Conservation (phyloP, 228 moss, liverwort and hornwort genomes). For the Sphagnum fallax region DNA sequence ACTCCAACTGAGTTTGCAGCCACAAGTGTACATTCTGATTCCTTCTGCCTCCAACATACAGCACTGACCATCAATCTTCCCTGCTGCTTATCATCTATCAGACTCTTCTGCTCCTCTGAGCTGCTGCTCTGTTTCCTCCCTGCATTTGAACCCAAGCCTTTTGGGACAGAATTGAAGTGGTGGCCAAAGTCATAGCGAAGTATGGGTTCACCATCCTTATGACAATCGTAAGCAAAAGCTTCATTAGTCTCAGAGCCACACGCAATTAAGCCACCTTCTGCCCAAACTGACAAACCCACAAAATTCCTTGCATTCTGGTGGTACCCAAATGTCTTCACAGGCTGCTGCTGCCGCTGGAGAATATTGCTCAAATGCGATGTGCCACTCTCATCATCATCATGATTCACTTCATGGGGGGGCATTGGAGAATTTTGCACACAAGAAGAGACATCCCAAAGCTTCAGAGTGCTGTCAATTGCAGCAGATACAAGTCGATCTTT, state of each 20-base stretch:
- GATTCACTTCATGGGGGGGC: too few relatives aligned
- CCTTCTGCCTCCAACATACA: conserved; percentile 18
- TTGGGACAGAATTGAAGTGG: conserved; percentile 4
- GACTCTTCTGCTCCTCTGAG: neutral
- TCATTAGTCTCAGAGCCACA: conserved; percentile 7
- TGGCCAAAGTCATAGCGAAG: conserved; percentile 34
- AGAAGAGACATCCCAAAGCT: conserved; percentile 5
- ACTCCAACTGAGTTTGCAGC: conserved; percentile 6
- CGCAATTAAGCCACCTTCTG: neutral
- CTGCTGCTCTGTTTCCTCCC: conserved; percentile 1
- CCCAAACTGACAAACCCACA: conserved; percentile 5
- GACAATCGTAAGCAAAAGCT: conserved; percentile 1
- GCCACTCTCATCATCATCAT: neutral
- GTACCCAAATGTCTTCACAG: neutral
- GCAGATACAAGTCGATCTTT: conserved; percentile 2
- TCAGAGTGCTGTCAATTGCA: conserved; percentile 5
- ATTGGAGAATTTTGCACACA: neutral
- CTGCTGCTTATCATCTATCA: neutral
- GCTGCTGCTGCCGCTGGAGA: neutral
- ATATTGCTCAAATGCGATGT: neutral
- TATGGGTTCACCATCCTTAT: conserved; percentile 6
- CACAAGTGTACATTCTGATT: conserved; percentile 1
- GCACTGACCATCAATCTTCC: conserved; percentile 34
- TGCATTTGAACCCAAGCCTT: neutral
- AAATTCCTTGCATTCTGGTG: conserved; percentile 7